Evolutionary conservation across 2,329 filamentous ascomycete species (phyloP).

Genomic region (Microcyclospora pomicola): DNA sequence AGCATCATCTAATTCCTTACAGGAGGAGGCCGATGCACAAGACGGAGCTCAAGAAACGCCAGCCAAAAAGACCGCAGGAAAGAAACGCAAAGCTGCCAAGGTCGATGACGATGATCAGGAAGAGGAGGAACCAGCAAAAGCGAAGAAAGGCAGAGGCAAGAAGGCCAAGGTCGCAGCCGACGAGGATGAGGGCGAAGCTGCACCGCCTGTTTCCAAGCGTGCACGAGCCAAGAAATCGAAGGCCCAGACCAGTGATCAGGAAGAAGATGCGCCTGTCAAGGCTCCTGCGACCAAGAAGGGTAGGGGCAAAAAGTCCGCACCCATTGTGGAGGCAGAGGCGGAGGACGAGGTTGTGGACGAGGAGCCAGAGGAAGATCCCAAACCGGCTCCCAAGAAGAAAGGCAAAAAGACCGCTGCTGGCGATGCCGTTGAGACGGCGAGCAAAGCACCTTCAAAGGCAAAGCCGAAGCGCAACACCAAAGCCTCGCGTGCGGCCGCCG

Average conservation of each 20-base stretch:
- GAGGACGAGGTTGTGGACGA: background rate
- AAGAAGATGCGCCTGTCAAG: slow-evolving; percentile 1
- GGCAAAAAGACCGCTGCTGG: background rate
- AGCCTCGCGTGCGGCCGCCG: too few species aligned
- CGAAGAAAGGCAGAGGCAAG: slow-evolving; percentile 13
- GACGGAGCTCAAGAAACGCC: slow-evolving; percentile 4
- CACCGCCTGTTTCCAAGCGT: slow-evolving; percentile 1
- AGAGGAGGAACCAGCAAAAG: slow-evolving; percentile 10
- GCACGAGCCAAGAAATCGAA: slow-evolving; percentile 2
- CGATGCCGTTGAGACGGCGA: background rate
- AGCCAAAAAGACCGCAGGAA: slow-evolving; percentile 10
- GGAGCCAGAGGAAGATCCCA: background rate
- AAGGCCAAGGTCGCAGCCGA: slow-evolving; percentile 4
- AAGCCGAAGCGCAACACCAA: slow-evolving; percentile 1
- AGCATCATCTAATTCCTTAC: slow-evolving; percentile 2
- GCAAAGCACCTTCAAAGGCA: slow-evolving; percentile 1
- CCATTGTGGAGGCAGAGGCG: background rate
- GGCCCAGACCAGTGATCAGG: background rate
- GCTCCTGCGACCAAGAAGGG: slow-evolving; percentile 2
- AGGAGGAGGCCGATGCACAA: slow-evolving; percentile 1
- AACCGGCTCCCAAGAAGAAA: background rate
- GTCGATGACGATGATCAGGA: slow-evolving; percentile 16
- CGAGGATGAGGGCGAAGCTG: slow-evolving; percentile 2
- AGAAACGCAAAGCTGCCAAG: slow-evolving; percentile 4
- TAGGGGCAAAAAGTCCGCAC: background rate